Percentiles rank a stretch among this genome's conserved stretches.
Evolutionary conservation across 2,329 filamentous ascomycete species (phyloP).

Genomic region (Rugonectria rugulosa): DNA sequence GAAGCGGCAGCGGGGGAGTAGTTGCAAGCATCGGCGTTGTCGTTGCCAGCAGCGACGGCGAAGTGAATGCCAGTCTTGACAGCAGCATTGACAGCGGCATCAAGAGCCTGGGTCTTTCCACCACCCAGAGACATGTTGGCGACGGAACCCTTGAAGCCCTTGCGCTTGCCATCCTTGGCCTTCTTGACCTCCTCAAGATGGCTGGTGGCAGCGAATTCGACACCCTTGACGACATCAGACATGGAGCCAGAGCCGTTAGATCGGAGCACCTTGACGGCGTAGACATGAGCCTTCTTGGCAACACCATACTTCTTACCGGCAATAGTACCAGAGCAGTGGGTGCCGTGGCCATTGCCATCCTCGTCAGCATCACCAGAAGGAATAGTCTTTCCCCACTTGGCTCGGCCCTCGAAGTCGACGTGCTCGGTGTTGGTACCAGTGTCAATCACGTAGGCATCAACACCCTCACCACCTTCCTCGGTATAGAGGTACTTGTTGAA

Average conservation of each 20-base stretch:
- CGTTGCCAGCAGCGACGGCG: constrained; percentile 96
- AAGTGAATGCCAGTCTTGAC: constrained; percentile 95
- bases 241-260: constrained; percentile 98
- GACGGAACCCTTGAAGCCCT: constrained; percentile 98
- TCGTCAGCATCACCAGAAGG: constrained; percentile 82
- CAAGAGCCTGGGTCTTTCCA: constrained; percentile 92
- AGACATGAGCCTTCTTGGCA: constrained; percentile 96
- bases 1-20: constrained; percentile 95
- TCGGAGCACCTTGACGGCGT: constrained; percentile 97
- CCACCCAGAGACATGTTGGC: constrained; percentile 99
- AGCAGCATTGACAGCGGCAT: constrained; percentile 92
- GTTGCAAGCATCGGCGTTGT: constrained; percentile 98
- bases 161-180: constrained; percentile 86
- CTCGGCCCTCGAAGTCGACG: constrained; percentile 96
- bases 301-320: constrained; percentile 99
- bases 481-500: constrained; percentile 99
- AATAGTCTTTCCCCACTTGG: constrained; percentile 96
- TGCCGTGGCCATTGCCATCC: constrained; percentile 98
- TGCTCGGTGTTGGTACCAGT: constrained; percentile 94
- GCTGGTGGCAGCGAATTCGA: constrained; percentile 87
- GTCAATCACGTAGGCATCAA: constrained; percentile 98
- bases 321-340: constrained; percentile 98
- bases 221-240: constrained; percentile 98
- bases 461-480: constrained; percentile 89
- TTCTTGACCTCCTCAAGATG: constrained; percentile 79